These are phyloP conservation scores for Kwoniella shivajii DNA, from an alignment of 1,284 basidiomycete species.

Conservation along the genomic window DNA sequence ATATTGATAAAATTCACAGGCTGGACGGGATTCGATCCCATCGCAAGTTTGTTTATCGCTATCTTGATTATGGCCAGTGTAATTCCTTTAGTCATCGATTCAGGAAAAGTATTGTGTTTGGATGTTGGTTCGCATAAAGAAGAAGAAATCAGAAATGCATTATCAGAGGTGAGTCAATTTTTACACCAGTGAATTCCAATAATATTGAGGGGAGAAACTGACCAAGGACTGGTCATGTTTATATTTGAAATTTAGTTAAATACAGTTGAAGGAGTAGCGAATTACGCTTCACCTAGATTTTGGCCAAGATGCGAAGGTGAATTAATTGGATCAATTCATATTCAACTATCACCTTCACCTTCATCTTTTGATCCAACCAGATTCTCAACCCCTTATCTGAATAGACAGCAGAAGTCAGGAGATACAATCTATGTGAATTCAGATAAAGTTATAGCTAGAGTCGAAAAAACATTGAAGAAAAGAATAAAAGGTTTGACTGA, in stretches of 20 bases:
- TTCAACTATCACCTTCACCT: conserved; percentile 66
- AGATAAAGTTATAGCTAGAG: conserved; percentile 72
- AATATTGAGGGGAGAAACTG: too few species aligned
- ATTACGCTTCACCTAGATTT: conserved; percentile 80
- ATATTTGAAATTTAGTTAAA: conserved; percentile 58
- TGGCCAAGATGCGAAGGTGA: conserved; percentile 92
- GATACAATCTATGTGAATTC: conserved; percentile 63
- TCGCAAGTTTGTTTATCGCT: conserved; percentile 96
- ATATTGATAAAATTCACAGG: conserved; percentile 93
- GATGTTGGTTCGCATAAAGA: conserved; percentile 75
- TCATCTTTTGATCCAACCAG: conserved; percentile 62
- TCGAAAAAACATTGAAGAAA: conserved; percentile 69
- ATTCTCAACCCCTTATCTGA: conserved; percentile 47
- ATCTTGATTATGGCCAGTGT: conserved; percentile 93
- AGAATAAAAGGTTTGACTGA: conserved; percentile 79
- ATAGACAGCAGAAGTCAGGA: conserved; percentile 17
- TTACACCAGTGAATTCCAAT: conserved; percentile 13
- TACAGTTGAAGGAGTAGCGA: conserved; percentile 73
- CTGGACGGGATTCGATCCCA: conserved; percentile 99
- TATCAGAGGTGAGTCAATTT: conserved; percentile 66
- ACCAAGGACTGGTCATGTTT: too few species aligned
- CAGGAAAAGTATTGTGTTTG: conserved; percentile 82
- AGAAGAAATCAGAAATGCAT: conserved; percentile 66
- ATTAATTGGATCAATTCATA: conserved; percentile 85
- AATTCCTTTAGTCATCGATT: conserved; percentile 90